Evolutionary conservation across 768 basidiomycete species (phyloP).

Genomic region (Termitomyces sp.): DNA sequence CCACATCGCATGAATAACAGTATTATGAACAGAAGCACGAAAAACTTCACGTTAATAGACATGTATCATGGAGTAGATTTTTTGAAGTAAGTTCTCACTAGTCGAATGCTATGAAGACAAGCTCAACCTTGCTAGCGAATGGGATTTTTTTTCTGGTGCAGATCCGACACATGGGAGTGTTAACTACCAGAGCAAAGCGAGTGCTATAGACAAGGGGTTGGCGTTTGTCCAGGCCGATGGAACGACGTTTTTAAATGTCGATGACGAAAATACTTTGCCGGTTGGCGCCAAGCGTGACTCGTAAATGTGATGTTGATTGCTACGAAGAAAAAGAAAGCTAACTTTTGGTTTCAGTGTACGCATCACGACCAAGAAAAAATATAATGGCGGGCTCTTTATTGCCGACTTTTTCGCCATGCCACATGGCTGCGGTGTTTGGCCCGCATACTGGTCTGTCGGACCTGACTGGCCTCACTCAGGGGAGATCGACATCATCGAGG

Average conservation of each 20-base stretch:
- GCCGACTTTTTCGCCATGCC: conserved; percentile 71
- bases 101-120: not conserved
- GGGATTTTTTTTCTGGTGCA: conserved; percentile 55
- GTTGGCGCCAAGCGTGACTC: conserved; percentile 52
- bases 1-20: not conserved
- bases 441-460: conserved; percentile 47
- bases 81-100: conserved; percentile 42
- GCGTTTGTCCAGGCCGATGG: conserved; percentile 57
- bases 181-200: conserved; percentile 42
- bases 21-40: conserved; percentile 6
- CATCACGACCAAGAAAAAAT: conserved; percentile 58
- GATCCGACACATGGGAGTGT: conserved; percentile 76
- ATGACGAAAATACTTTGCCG: conserved; percentile 43
- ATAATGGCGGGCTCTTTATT: conserved; percentile 67
- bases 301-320: conserved; percentile 23
- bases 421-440: conserved; percentile 63
- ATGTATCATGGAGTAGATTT: conserved; percentile 48
- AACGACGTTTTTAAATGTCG: conserved; percentile 58
- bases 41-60: conserved; percentile 25
- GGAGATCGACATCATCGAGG: conserved; percentile 77
- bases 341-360: conserved; percentile 46
- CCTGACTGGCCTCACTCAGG: conserved; percentile 45
- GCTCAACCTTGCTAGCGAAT: conserved; percentile 35
- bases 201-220: conserved; percentile 48
- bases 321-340: not conserved